A percentile compares a stretch with the other conserved stretches of the same genome.
Conservation (phyloP, 2,329 filamentous ascomycete species). For the Colletotrichum nymphaeae region DNA sequence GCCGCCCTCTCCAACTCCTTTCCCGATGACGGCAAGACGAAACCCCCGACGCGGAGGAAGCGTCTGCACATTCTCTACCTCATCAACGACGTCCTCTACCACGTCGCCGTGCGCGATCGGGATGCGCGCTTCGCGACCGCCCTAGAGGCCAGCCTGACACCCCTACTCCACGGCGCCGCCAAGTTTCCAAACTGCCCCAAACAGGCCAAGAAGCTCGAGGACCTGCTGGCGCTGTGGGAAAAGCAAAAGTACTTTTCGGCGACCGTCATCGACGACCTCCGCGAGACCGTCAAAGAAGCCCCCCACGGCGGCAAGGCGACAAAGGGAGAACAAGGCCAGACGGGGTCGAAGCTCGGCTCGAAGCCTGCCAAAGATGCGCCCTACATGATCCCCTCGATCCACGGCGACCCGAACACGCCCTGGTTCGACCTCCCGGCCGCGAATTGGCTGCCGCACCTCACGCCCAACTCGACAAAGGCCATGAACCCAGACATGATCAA, state of each 20-base stretch:
- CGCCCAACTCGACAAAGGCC: conserved; percentile 79
- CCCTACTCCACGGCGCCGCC: conserved; percentile 70
- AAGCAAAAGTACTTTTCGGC: conserved; percentile 70
- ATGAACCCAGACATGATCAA: conserved; percentile 79
- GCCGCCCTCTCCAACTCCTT: conserved; percentile 74
- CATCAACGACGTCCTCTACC: conserved; percentile 81
- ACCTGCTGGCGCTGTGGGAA: conserved; percentile 78
- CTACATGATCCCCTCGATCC: conserved; percentile 78
- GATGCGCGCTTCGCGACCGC: conserved; percentile 64
- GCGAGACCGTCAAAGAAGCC: conserved; percentile 62
- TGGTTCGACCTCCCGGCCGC: conserved; percentile 88
- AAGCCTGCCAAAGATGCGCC: conserved; percentile 64
- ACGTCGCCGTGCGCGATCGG: conserved; percentile 66
- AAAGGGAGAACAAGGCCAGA: conserved; percentile 21
- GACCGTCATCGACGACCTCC: conserved; percentile 67
- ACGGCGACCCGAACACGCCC: conserved; percentile 78
- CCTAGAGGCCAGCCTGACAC: conserved; percentile 69
- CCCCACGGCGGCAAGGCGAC: conserved; percentile 36
- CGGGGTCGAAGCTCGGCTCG: conserved; percentile 39
- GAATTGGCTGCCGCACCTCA: conserved; percentile 83
- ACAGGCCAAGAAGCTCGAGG: conserved; percentile 72
- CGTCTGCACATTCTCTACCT: conserved; percentile 83
- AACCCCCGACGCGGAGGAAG: conserved; percentile 72
- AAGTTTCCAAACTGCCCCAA: conserved; percentile 71
- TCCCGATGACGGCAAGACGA: conserved; percentile 32